A percentile compares a stretch with the other conserved stretches of the same genome.
Conservation (phyloP, 2,329 filamentous ascomycete genomes). For the Lachnellula cervina region DNA sequence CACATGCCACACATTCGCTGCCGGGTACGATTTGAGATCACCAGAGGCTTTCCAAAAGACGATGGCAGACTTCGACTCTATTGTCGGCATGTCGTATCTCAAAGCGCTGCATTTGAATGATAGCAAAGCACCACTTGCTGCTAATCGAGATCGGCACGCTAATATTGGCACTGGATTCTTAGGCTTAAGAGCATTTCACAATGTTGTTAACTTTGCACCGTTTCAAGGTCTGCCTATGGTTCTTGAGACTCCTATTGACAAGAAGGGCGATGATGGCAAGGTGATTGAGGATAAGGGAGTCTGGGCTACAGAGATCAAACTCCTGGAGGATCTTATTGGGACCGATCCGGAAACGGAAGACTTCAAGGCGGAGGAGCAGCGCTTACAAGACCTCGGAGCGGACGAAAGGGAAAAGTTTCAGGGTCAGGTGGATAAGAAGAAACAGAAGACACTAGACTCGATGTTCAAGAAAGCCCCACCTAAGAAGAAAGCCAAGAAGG, state of each 20-base stretch:
- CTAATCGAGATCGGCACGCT: constrained; percentile 83
- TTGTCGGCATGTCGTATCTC: constrained; percentile 75
- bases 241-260: constrained; percentile 90
- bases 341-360: constrained; percentile 73
- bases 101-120: constrained; percentile 90
- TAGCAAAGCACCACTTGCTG: constrained; percentile 81
- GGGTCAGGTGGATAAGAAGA: constrained; percentile 62
- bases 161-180: constrained; percentile 96
- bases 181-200: constrained; percentile 85
- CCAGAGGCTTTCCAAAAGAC: constrained; percentile 69
- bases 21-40: constrained; percentile 82
- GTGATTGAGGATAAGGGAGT: constrained; percentile 71
- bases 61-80: constrained; percentile 68
- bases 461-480: constrained; percentile 34
- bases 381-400: constrained; percentile 63
- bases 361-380: constrained; percentile 61
- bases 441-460: constrained; percentile 33
- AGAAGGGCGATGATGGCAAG: constrained; percentile 59
- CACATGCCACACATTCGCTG: constrained; percentile 93
- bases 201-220: constrained; percentile 74
- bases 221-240: constrained; percentile 84
- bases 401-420: constrained; percentile 70
- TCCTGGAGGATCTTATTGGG: constrained; percentile 81
- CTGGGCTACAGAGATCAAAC: constrained; percentile 92
- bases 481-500: constrained; percentile 36